Evolutionary conservation across 495 filamentous ascomycete genomes (phyloP), one percentile per base, ranked within the genome.

Genomic region (Hypomontagnella submonticulosa): DNA sequence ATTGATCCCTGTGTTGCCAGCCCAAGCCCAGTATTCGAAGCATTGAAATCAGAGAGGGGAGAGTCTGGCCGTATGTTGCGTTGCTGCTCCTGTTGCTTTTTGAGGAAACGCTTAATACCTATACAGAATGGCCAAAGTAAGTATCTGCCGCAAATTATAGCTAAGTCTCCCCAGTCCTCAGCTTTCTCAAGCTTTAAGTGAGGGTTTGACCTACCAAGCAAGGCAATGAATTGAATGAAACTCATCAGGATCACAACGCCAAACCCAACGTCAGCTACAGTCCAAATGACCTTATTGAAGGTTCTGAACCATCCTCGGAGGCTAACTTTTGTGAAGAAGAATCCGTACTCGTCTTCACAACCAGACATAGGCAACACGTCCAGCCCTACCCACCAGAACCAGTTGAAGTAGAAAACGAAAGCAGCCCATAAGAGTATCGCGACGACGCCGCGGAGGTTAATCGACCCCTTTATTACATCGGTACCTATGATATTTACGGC

Each of bases 261-360:
- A 11, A 63, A 32, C 2, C n/a, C 33, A 32, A 63, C 27, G 27
- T 41, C 37, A 6, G 38, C 36, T n/a, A 59, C 34, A 4, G 41
- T 36, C 62, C 54, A 66, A 10, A 59, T 46, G 36, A 47, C 60
- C 60, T 69, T 69, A 16, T 69, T 69, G 13, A 70, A 63, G 9
- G 62, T 70, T n/a, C 67, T 53, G 13, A 70, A 70, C 67, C 67
- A 70, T 11, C 57, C 50, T 42, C 61, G 53, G 19, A 70, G 50
- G 38, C 50, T 61, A n/a, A 70, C 57, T 23, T 40, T 65, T 12
- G 55, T 56, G 49, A 70, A 70, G 56, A 70, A 70, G 38, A 66
- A 70, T n/a, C 55, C 67, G 20, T 51, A 61, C 49, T 70, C 67
- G 16, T 56, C 56, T 4, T 40, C 56, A 6, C 57, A 50, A 33